A percentile compares a stretch with the other conserved stretches of the same genome.
These are phyloP conservation scores for Emmonsia crescens DNA, from an alignment of 2,329 filamentous ascomycete genomes.

Conservation along the genomic window DNA sequence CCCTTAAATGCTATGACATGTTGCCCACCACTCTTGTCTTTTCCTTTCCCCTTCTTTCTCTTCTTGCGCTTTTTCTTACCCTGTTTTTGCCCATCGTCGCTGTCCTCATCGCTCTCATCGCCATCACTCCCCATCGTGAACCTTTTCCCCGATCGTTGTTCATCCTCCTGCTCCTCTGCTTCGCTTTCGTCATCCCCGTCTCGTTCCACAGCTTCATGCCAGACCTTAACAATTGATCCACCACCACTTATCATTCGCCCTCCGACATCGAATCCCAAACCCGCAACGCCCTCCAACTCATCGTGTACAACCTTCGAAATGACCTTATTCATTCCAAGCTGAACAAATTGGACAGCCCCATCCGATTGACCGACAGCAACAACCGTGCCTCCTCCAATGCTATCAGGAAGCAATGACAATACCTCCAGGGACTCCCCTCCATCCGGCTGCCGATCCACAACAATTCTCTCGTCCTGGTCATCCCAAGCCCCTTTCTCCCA, in stretches of 20 bases:
- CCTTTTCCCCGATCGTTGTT: slow-evolving; percentile 33
- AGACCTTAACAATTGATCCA: slow-evolving; percentile 77
- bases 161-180: slow-evolving; percentile 36
- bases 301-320: slow-evolving; percentile 62
- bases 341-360: slow-evolving; percentile 65
- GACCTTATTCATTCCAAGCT: slow-evolving; percentile 62
- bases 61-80: slow-evolving; percentile 38
- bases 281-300: slow-evolving; percentile 75
- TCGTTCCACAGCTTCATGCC: slow-evolving; percentile 49
- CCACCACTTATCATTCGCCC: slow-evolving; percentile 85
- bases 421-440: slow-evolving; percentile 72
- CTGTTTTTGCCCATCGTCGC: slow-evolving; percentile 41
- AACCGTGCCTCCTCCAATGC: slow-evolving; percentile 52
- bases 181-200: slow-evolving; percentile 37
- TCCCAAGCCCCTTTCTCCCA: slow-evolving; percentile 96
- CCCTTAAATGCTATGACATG: slow-evolving; percentile 35
- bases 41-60: slow-evolving; percentile 36
- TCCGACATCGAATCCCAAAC: slow-evolving; percentile 70
- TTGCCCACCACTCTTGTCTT: slow-evolving; percentile 27
- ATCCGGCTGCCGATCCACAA: slow-evolving; percentile 52
- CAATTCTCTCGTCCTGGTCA: slow-evolving; percentile 82
- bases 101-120: slow-evolving; percentile 24
- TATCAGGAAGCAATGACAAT: slow-evolving; percentile 60
- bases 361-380: slow-evolving; percentile 74
- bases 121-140: slow-evolving; percentile 16